These are phyloP conservation scores for Bipolaris bicolor DNA, from an alignment of 2,329 filamentous ascomycete genomes.

Conservation along the genomic window DNA sequence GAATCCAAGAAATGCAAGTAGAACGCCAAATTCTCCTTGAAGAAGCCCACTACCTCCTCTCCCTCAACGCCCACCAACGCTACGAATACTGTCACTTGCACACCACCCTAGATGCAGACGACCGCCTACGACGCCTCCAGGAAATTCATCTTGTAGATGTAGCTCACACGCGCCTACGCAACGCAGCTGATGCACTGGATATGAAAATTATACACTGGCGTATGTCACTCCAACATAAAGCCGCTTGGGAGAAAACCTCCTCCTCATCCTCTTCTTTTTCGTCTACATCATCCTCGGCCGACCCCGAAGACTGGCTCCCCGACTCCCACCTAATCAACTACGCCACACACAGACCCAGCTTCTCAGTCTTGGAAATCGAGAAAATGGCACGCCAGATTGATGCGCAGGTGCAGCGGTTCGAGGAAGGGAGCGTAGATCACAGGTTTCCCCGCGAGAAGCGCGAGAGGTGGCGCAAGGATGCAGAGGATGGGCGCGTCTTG, in stretches of 20 bases:
- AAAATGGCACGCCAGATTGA: slow-evolving; percentile 21
- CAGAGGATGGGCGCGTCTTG: slow-evolving; percentile 31
- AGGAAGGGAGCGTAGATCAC: slow-evolving; percentile 14
- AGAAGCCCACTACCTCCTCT: slow-evolving; percentile 31
- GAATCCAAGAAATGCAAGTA: slow-evolving; percentile 22
- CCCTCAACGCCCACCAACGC: slow-evolving; percentile 25
- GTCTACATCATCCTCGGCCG: not conserved
- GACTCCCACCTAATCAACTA: slow-evolving; percentile 4
- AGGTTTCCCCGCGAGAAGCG: slow-evolving; percentile 16
- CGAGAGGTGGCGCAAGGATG: slow-evolving; percentile 27
- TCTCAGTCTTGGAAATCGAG: slow-evolving; percentile 29
- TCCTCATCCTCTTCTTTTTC: not conserved
- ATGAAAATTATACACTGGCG: slow-evolving; percentile 23
- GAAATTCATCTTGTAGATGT: slow-evolving; percentile 32
- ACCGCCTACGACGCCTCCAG: slow-evolving; percentile 21
- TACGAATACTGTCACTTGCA: slow-evolving; percentile 29
- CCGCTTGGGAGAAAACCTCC: slow-evolving; percentile 11
- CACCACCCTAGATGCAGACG: slow-evolving; percentile 17
- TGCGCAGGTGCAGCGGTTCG: slow-evolving; percentile 28
- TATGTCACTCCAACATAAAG: slow-evolving; percentile 29
- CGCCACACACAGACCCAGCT: slow-evolving; percentile 20
- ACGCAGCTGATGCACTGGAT: slow-evolving; percentile 25
- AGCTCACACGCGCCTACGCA: slow-evolving; percentile 25
- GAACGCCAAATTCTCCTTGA: slow-evolving; percentile 23
- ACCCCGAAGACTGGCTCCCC: slow-evolving; percentile 22